Evolutionary conservation across 768 basidiomycete genomes (phyloP).

Genomic region (Rhodotorula taiwanensis): DNA sequence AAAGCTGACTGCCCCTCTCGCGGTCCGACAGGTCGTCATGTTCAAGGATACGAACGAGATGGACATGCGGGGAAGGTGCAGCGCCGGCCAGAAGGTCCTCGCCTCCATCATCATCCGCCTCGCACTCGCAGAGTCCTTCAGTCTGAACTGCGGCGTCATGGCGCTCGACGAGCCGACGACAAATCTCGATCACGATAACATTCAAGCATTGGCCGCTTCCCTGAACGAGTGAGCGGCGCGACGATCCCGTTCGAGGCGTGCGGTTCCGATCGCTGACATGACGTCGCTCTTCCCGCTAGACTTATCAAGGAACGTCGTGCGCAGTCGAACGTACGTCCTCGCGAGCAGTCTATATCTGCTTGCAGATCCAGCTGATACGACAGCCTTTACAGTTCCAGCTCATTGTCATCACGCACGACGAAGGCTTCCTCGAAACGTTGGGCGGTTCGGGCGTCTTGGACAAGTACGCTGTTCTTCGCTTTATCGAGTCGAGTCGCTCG

Average conservation of each 20-base stretch:
- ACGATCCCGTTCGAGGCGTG: no score
- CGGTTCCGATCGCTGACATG: no score
- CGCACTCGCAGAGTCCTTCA: conserved; percentile 93
- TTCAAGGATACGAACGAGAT: conserved; percentile 98
- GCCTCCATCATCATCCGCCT: conserved; percentile 97
- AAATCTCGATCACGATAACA: conserved; percentile 90
- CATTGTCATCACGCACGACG: conserved; percentile 94
- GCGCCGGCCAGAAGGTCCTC: conserved; percentile 96
- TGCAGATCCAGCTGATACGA: no score
- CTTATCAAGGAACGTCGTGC: conserved; percentile 88
- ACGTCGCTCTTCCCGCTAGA: conserved; percentile 49
- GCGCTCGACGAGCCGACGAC: conserved; percentile 98
- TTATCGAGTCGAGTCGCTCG: no score
- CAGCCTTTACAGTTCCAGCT: conserved; percentile 79
- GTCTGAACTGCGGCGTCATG: conserved; percentile 93
- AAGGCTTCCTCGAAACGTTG: conserved; percentile 82
- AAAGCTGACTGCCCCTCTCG: not conserved
- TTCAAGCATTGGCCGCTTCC: conserved; percentile 83
- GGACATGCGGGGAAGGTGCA: conserved; percentile 99
- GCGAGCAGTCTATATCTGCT: no score
- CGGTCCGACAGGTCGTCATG: conserved; percentile 78
- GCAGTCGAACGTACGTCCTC: conserved; percentile 58
- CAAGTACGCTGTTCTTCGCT: conserved; percentile 52
- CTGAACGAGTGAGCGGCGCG: conserved; percentile 69
- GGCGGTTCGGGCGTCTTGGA: conserved; percentile 90